phyloP scores from a whole-genome alignment of 2,329 filamentous ascomycete species.

The Alternaria consortialis region DNA sequence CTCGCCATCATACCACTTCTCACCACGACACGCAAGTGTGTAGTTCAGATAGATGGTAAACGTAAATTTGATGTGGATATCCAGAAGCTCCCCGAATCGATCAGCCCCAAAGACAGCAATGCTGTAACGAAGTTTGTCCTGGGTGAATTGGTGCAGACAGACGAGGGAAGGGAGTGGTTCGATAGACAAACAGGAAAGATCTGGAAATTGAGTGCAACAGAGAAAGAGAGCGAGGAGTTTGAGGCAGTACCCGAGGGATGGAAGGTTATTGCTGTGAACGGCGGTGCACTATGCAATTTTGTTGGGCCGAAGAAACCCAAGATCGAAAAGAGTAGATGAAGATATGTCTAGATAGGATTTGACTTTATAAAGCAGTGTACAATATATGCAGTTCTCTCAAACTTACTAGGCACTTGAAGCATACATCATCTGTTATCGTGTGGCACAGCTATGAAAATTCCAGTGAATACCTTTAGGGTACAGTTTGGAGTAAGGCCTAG shows the following conservation, averaged over 20 bases:
- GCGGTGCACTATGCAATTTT: conserved; percentile 78
- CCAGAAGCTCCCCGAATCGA: conserved; percentile 56
- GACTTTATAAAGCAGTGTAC: neutral
- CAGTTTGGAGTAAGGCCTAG: neutral
- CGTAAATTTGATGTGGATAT: conserved; percentile 74
- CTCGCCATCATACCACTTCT: conserved; percentile 63
- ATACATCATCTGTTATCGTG: neutral
- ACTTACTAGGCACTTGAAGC: neutral
- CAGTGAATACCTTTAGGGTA: neutral
- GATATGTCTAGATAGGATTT: neutral
- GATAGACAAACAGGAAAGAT: conserved; percentile 48
- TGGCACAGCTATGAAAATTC: neutral
- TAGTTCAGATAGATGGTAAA: conserved; percentile 84
- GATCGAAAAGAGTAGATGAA: neutral
- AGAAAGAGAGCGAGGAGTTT: conserved; percentile 13
- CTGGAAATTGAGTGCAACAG: conserved; percentile 34
- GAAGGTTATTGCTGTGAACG: conserved; percentile 71
- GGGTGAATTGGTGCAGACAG: conserved; percentile 66
- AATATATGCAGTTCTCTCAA: neutral
- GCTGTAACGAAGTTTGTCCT: conserved; percentile 68
- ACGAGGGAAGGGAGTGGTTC: conserved; percentile 66
- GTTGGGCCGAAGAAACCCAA: conserved; percentile 53
- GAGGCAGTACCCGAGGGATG: conserved; percentile 31
- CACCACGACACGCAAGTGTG: conserved; percentile 64
- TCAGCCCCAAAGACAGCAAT: conserved; percentile 25